These are phyloP conservation scores for Yamadazyma blattariae DNA, from an alignment of 1,139 yeast species.

Conservation along the genomic window DNA sequence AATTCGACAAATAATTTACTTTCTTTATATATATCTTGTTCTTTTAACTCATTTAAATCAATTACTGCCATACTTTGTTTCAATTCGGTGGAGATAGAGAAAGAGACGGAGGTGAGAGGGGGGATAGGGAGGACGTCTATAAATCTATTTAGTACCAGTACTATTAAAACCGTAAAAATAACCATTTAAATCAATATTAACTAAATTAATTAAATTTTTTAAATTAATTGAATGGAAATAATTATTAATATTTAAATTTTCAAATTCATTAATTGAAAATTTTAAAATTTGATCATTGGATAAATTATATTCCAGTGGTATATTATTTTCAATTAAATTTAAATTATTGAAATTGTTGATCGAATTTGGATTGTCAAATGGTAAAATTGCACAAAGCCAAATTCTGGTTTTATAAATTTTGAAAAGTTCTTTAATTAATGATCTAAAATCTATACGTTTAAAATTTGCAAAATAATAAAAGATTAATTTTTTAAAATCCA, in stretches of 20 bases:
- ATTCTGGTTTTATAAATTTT: slow-evolving; percentile 93
- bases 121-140: too few relatives aligned
- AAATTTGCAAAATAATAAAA: slow-evolving; percentile 79
- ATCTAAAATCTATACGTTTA: slow-evolving; percentile 88
- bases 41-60: too few relatives aligned
- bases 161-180: slow-evolving; percentile 43
- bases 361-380: slow-evolving; percentile 33
- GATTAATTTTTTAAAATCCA: slow-evolving; percentile 90
- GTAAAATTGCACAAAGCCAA: slow-evolving; percentile 89
- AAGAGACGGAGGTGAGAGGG: too few relatives aligned
- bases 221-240: slow-evolving; percentile 45
- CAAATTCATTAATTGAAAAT: slow-evolving; percentile 39
- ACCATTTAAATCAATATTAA: slow-evolving; percentile 35
- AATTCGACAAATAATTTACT: too few relatives aligned
- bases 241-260: slow-evolving; percentile 31
- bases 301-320: slow-evolving; percentile 43
- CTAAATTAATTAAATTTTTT: slow-evolving; percentile 32
- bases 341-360: slow-evolving; percentile 11
- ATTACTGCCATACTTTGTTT: too few relatives aligned
- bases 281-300: slow-evolving; percentile 40
- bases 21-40: too few relatives aligned
- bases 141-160: too few relatives aligned
- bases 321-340: slow-evolving; percentile 15
- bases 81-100: too few relatives aligned
- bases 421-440: slow-evolving; percentile 86